Conservation (phyloP, 2,329 filamentous ascomycete species). For the Ophiocordyceps camponoti-saundersi region DNA sequence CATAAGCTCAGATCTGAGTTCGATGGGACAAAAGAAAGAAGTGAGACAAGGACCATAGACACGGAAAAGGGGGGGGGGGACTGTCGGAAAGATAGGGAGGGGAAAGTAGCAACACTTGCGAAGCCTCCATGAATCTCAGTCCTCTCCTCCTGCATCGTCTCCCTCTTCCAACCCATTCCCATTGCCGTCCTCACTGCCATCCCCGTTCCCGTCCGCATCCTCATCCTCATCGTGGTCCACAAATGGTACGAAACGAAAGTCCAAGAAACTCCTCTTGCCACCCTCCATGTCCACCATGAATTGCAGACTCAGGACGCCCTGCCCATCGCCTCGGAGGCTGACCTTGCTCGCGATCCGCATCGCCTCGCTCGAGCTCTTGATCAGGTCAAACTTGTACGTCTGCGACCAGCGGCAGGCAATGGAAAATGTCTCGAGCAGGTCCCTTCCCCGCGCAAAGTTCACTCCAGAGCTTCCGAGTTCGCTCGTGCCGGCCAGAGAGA, state of each 20-base stretch:
- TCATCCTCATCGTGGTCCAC: conserved; percentile 35
- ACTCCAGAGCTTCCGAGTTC: conserved; percentile 46
- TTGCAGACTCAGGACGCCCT: conserved; percentile 84
- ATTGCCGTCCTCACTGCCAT: not conserved
- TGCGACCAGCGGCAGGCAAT: conserved; percentile 45
- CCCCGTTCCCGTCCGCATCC: not conserved
- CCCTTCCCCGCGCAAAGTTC: conserved; percentile 45
- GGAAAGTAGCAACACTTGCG: not conserved
- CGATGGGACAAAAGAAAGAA: not conserved
- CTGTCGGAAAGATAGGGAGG: not conserved
- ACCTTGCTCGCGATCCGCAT: conserved; percentile 90
- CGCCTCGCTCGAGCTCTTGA: conserved; percentile 76
- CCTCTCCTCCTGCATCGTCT: not conserved
- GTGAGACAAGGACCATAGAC: not conserved
- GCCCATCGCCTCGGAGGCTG: conserved; percentile 70
- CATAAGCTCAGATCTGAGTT: not conserved
- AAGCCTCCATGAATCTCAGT: not conserved
- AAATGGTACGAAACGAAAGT: conserved; percentile 69
- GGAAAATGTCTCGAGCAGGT: conserved; percentile 59
- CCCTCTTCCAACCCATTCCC: not conserved
- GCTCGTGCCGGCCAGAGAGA: conserved; percentile 51
- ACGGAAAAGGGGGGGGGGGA: not conserved
- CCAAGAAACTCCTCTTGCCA: conserved; percentile 53
- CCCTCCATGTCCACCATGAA: conserved; percentile 87
- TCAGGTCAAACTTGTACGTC: conserved; percentile 71